phyloP scores from a whole-genome alignment of 1,284 basidiomycete species.

The Athelia psychrophila region DNA sequence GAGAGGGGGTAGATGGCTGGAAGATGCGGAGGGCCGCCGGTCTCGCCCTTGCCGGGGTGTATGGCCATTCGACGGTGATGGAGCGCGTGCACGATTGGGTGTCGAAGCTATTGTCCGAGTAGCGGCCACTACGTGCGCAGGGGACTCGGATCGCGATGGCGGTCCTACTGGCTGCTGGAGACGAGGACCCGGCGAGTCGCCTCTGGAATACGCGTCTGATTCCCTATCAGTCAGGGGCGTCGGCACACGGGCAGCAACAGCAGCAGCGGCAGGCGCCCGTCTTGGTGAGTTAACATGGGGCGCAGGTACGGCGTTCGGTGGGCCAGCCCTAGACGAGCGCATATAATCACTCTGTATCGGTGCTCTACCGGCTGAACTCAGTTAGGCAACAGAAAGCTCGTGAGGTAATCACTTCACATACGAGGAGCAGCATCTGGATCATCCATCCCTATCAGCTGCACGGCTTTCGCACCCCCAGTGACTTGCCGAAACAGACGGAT shows the following conservation, averaged over 20 bases:
- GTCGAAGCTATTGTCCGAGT: slow-evolving; percentile 18
- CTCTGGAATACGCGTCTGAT: slow-evolving; percentile 9
- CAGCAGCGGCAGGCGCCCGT: slow-evolving; percentile 11
- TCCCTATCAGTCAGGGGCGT: slow-evolving; percentile 11
- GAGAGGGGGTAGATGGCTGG: slow-evolving; percentile 13
- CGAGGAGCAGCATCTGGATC: slow-evolving; percentile 37
- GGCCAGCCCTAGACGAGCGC: slow-evolving; percentile 5
- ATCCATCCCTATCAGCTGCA: slow-evolving; percentile 55
- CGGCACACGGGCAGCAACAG: slow-evolving; percentile 3
- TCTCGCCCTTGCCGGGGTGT: slow-evolving; percentile 5
- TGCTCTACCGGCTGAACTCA: slow-evolving; percentile 24
- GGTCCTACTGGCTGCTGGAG: slow-evolving; percentile 16
- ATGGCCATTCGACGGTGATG: slow-evolving; percentile 17
- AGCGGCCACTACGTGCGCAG: slow-evolving; percentile 21
- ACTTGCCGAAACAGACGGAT: slow-evolving; percentile 70
- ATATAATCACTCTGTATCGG: slow-evolving; percentile 19
- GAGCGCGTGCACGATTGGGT: slow-evolving; percentile 21
- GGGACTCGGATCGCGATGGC: slow-evolving; percentile 35
- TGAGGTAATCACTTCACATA: slow-evolving; percentile 19
- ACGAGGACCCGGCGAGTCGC: slow-evolving; percentile 15
- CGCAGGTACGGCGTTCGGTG: slow-evolving; percentile 20
- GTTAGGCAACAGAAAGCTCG: slow-evolving; percentile 7
- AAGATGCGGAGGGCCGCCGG: slow-evolving; percentile 33
- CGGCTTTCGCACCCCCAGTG: slow-evolving; percentile 42
- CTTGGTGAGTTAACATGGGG: slow-evolving; percentile 12